phyloP scores from a whole-genome alignment of 2,329 filamentous ascomycete genomes.

The Elsinoe arachidis region DNA sequence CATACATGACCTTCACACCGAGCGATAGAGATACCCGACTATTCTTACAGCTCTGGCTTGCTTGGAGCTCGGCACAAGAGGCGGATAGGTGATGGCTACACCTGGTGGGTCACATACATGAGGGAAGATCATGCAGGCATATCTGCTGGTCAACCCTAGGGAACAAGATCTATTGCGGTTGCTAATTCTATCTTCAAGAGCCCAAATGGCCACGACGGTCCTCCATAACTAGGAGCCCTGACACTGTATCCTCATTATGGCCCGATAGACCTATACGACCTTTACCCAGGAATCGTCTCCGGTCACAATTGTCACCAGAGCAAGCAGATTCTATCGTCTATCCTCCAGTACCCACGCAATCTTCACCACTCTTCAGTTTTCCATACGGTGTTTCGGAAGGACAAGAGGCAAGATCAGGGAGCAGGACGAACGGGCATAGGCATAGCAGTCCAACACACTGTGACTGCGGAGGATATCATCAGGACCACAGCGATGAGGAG shows the following conservation, averaged over 20 bases:
- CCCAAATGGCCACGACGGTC: slow-evolving; percentile 17
- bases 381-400: slow-evolving; percentile 38
- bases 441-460: slow-evolving; percentile 26
- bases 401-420: slow-evolving; percentile 14
- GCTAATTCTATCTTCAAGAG: slow-evolving; percentile 1
- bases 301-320: slow-evolving; percentile 78
- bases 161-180: not conserved
- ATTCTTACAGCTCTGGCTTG: not conserved
- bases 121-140: not conserved
- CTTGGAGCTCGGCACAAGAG: not conserved
- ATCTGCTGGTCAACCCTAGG: not conserved
- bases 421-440: slow-evolving; percentile 13
- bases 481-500: slow-evolving; percentile 54
- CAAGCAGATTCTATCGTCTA: slow-evolving; percentile 75
- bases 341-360: slow-evolving; percentile 63
- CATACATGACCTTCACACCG: slow-evolving; percentile 1
- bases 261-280: slow-evolving; percentile 89
- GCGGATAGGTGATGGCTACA: slow-evolving; percentile 10
- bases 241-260: slow-evolving; percentile 71
- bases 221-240: slow-evolving; percentile 31
- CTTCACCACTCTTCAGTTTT: slow-evolving; percentile 68
- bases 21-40: slow-evolving; percentile 9
- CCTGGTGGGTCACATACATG: slow-evolving; percentile 3
- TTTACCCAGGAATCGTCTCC: slow-evolving; percentile 77
- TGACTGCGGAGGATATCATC: slow-evolving; percentile 38